Base-by-base conservation (phyloP, 139 green algal genomes). In the Micractinium conductrix region DNA sequence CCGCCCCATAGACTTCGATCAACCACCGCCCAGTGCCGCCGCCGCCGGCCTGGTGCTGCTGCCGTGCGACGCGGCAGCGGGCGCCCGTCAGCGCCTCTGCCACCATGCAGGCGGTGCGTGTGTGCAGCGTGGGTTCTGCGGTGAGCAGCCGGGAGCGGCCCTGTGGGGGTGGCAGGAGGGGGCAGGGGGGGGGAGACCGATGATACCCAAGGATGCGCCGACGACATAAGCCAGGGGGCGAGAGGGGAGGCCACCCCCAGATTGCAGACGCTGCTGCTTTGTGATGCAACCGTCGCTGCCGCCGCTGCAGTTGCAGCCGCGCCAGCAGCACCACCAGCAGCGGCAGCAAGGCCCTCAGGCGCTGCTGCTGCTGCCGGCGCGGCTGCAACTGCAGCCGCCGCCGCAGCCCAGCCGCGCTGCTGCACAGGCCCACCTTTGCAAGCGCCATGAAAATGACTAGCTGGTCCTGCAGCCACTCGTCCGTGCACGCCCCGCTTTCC, bases 391-490 rank as follows among this genome's bases (percentile, higher is more conserved):
- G n/a, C n/a, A n/a, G n/a, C n/a, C n/a, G n/a, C n/a, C n/a, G n/a
- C n/a, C n/a, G n/a, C n/a, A n/a, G n/a, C n/a, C n/a, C n/a, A n/a
- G n/a, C n/a, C n/a, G n/a, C n/a, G n/a, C n/a, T n/a, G n/a, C n/a
- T n/a, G n/a, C n/a, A n/a, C n/a, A 24, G 63, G 26, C n/a, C 4
- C 58, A 82, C 76, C 21, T 69, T 10, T 21, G 93, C 94, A 38
- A 98, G 82, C 0, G 95, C 95, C 92, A 97, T 96, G 83, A 94
- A 97, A 4, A 97, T 85, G 67, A 98, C 90, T 8, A 98, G 87
- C 88, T 98, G 95, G 81, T 97, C 94, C 75, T 85, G 80, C 67
- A 86, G 70, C 79, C 79, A 85, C 58, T 86, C 63, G 45, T 93
- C 90, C 0, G 91, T 82, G 78, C 91, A 94, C 21, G 86, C 89